Conservation (phyloP, 495 filamentous ascomycete species). For the Neurospora africana region DNA sequence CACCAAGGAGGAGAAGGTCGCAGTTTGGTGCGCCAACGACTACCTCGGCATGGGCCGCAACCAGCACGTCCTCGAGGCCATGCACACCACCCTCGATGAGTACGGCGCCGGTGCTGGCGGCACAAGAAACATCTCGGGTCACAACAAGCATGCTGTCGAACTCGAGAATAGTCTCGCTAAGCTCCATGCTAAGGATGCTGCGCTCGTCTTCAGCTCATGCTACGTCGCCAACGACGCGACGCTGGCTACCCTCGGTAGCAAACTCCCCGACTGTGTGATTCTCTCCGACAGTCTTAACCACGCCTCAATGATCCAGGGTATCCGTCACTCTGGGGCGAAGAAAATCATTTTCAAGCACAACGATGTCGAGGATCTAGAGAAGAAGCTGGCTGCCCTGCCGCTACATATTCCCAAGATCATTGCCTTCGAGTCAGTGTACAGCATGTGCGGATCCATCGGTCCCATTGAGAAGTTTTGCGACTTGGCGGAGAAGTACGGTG, state of each 20-base stretch:
- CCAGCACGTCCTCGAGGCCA: conserved; percentile 69
- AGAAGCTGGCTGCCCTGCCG: conserved; percentile 80
- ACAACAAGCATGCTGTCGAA: conserved; percentile 86
- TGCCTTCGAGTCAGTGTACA: conserved; percentile 96
- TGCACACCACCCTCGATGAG: conserved; percentile 90
- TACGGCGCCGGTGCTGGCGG: conserved; percentile 95
- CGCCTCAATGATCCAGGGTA: conserved; percentile 98
- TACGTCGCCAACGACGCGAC: conserved; percentile 98
- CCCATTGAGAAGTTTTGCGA: conserved; percentile 95
- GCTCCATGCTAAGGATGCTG: conserved; percentile 80
- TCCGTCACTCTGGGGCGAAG: conserved; percentile 88
- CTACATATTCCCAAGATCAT: conserved; percentile 88
- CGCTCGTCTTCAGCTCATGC: conserved; percentile 91
- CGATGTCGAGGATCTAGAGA: conserved; percentile 78
- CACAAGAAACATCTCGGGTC: conserved; percentile 94
- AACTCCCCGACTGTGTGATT: conserved; percentile 92
- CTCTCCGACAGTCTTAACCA: conserved; percentile 93
- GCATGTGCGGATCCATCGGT: conserved; percentile 95
- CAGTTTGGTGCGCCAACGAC: conserved; percentile 98
- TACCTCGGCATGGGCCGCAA: conserved; percentile 98
- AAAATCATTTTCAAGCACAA: conserved; percentile 99
- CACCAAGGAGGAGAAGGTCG: conserved; percentile 74
- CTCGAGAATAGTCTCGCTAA: conserved; percentile 79
- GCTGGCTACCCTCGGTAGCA: conserved; percentile 88
- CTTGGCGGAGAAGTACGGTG: conserved; percentile 93